Evolutionary conservation across 306 rosid genomes (phyloP), one percentile per base, ranked within the genome.

Genomic region (Oemleria cerasiformis): DNA sequence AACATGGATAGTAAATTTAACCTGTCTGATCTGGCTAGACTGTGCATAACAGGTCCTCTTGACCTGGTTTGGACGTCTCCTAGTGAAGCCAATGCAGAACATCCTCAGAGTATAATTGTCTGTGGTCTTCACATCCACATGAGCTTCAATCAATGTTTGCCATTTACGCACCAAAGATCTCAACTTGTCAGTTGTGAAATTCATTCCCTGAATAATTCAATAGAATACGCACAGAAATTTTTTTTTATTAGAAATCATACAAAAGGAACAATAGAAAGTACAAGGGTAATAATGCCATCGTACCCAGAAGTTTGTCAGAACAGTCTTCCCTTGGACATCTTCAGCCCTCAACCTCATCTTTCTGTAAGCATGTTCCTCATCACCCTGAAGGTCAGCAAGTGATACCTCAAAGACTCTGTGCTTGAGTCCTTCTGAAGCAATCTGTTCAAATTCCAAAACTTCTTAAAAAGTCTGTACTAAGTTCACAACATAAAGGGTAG

Each of bases 41-140:
- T 94, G 98, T 0, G 98, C 98, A 64, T 94, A 94, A 17, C 98
- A 89, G 73, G 97, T 94, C 68, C 97, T 89, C 90, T 94, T 94
- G 25, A 91, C 85, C 84, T 94, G 98, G 79, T 91, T 91, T 21
- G 76, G 67, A 44, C 97, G 88, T 54, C 90, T 91, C 86, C 83
- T 87, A 7, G 97, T 89, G 73, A 91, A 94, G 5, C 97, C 99
- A 80, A 94, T 91, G 84, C 99, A 91, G 68, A 94, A 94, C 97
- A 94, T 64, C 82, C 99, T 83, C 63, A 94, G 77, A 7, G 88
- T 85, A 83, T 83, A 91, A 34, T 73, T 89, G 60, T 94, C 98
- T 0, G 97, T 89, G 34, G 98, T 91, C 84, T 94, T 94, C 63
- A 94, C 97, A 73, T 94, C 98, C 6, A 87, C 95, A 49, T 91